A percentile compares a stretch with the other conserved stretches of the same genome.
These are phyloP conservation scores for Paramecium octaurelia DNA, from an alignment of 73 alveolate genomes.

Conservation along the genomic window DNA sequence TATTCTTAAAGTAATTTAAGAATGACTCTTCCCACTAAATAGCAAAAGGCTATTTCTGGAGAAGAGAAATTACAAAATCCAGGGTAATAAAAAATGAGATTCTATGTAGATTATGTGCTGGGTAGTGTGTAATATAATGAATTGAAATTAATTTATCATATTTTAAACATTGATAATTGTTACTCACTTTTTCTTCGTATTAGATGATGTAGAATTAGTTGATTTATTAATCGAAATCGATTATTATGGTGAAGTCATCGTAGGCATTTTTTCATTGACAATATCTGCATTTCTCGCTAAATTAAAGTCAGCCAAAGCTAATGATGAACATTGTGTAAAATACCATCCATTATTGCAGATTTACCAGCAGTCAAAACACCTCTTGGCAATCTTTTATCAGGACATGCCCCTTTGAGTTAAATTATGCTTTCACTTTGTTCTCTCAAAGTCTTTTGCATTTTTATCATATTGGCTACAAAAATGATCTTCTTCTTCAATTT, in stretches of 20 bases:
- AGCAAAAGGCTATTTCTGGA: not conserved
- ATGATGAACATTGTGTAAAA: not conserved
- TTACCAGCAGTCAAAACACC: slow-evolving; percentile 83
- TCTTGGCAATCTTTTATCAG: slow-evolving; percentile 89
- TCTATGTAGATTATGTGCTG: slow-evolving; percentile 7
- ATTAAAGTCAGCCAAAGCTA: slow-evolving; percentile 18
- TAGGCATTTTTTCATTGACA: slow-evolving; percentile 42
- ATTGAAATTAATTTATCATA: not conserved
- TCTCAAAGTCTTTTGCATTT: slow-evolving; percentile 56
- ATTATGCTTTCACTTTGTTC: slow-evolving; percentile 88
- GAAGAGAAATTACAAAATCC: not conserved
- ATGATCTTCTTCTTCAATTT: slow-evolving; percentile 32
- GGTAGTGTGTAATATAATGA: not conserved
- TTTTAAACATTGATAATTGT: not conserved
- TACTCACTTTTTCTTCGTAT: not conserved
- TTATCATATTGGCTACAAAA: slow-evolving; percentile 54
- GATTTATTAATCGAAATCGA: not conserved
- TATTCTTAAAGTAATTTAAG: slow-evolving; percentile 10
- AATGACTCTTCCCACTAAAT: not conserved
- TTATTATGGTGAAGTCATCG: not conserved
- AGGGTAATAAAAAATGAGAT: not conserved
- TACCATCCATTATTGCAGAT: slow-evolving; percentile 56
- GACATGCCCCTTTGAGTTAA: slow-evolving; percentile 91
- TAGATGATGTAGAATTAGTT: not conserved
- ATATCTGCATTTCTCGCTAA: not conserved